Percentiles rank a stretch among this genome's conserved stretches.
Conservation (phyloP, 805 yeast species). For the Lipomyces starkeyi region DNA sequence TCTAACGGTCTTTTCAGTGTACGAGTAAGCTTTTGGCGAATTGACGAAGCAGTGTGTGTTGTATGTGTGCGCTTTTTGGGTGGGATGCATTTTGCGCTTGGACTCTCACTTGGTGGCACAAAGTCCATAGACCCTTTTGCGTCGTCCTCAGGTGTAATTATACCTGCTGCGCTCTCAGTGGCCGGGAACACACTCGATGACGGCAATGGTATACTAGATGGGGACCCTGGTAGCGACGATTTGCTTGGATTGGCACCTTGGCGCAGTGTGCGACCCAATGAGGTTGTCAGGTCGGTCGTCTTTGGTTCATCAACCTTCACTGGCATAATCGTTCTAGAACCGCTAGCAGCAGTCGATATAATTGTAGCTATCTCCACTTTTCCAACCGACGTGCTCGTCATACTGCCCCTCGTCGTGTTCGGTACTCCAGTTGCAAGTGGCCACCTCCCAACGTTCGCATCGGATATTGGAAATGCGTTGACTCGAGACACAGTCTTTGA, state of each 20-base stretch:
- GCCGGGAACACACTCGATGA: not conserved
- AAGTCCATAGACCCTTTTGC: not conserved
- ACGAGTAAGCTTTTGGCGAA: slow-evolving; percentile 13
- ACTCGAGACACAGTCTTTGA: slow-evolving; percentile 23
- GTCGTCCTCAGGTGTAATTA: not conserved
- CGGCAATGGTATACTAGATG: slow-evolving; percentile 8
- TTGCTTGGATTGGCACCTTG: not conserved
- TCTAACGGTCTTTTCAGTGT: slow-evolving; percentile 17
- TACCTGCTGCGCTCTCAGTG: not conserved
- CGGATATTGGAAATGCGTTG: slow-evolving; percentile 13
- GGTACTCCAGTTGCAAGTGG: not conserved
- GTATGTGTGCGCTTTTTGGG: not conserved
- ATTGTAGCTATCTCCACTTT: not conserved
- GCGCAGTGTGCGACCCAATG: not conserved
- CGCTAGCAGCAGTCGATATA: not conserved
- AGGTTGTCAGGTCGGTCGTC: not conserved
- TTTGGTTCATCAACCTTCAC: not conserved
- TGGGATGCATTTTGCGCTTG: not conserved
- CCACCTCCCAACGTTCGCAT: not conserved
- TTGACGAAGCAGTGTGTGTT: slow-evolving; percentile 6
- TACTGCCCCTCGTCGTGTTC: not conserved
- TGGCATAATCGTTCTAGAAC: not conserved
- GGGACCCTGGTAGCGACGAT: not conserved
- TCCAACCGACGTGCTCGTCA: not conserved
- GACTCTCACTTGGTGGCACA: not conserved